These are phyloP conservation scores for Leucosporidium yakuticum DNA, from an alignment of 768 basidiomycete genomes.

Conservation along the genomic window DNA sequence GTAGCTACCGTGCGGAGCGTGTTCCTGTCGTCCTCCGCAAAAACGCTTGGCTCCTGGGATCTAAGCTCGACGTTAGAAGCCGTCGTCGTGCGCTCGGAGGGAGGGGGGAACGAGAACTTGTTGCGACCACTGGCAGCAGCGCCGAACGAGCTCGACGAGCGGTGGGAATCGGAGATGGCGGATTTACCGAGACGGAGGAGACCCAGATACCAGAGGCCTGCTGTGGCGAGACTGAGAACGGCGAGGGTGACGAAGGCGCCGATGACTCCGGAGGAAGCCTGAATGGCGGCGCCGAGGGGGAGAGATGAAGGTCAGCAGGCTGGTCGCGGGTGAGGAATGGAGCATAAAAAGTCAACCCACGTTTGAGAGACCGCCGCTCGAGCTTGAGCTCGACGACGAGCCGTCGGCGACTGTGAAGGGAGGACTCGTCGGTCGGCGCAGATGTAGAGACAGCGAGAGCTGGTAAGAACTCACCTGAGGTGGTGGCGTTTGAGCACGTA, in stretches of 20 bases:
- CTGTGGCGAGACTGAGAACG: neutral
- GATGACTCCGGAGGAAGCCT: neutral
- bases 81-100: neutral
- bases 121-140: neutral
- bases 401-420: neutral
- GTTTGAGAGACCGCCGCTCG: neutral
- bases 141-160: neutral
- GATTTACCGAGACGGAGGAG: neutral
- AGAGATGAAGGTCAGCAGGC: too few species aligned
- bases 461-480: neutral
- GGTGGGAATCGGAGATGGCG: neutral
- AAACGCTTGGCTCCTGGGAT: neutral
- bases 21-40: too few species aligned
- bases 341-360: neutral
- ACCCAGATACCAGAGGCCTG: neutral
- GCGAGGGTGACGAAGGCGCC: neutral
- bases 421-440: neutral
- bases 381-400: too few species aligned
- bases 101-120: neutral
- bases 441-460: neutral
- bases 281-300: neutral
- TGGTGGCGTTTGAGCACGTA: neutral
- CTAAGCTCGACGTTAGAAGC: neutral
- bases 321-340: neutral
- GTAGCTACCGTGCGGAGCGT: too few species aligned